Evolutionary conservation across 148 eudicot species (phyloP).

Genomic region (Drosera capensis): DNA sequence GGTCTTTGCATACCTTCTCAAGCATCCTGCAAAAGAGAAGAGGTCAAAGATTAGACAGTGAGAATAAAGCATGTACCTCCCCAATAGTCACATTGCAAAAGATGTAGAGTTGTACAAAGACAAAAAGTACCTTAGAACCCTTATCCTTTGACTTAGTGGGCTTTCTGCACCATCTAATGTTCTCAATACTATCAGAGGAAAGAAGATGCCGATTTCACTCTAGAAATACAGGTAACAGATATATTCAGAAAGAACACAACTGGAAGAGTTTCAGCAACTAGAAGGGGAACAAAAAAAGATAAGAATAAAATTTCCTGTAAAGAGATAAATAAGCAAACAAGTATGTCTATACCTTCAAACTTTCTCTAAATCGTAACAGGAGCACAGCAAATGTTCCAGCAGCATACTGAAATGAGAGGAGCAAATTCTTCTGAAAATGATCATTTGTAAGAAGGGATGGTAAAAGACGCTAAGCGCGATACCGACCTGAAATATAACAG

Average conservation of each 20-base stretch:
- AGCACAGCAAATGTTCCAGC: constrained; percentile 86
- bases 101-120: neutral
- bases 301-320: no score
- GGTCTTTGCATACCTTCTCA: constrained; percentile 87
- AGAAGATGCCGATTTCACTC: constrained; percentile 96
- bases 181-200: constrained; percentile 80
- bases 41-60: constrained; percentile 1
- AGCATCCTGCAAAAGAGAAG: constrained; percentile 62
- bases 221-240: constrained; percentile 15
- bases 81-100: constrained; percentile 5
- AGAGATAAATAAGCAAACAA: neutral
- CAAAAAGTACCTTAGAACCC: constrained; percentile 55
- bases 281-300: neutral
- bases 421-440: no score
- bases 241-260: constrained; percentile 3
- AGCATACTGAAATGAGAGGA: constrained; percentile 53
- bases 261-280: neutral
- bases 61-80: constrained; percentile 2
- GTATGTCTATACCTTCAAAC: constrained; percentile 49
- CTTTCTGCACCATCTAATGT: constrained; percentile 65
- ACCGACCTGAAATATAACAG: constrained; percentile 91
- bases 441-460: no score
- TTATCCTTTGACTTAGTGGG: constrained; percentile 49
- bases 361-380: constrained; percentile 73
- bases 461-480: no score